phyloP scores from a whole-genome alignment of 1,284 basidiomycete species.

The Melampsora larici-populina region DNA sequence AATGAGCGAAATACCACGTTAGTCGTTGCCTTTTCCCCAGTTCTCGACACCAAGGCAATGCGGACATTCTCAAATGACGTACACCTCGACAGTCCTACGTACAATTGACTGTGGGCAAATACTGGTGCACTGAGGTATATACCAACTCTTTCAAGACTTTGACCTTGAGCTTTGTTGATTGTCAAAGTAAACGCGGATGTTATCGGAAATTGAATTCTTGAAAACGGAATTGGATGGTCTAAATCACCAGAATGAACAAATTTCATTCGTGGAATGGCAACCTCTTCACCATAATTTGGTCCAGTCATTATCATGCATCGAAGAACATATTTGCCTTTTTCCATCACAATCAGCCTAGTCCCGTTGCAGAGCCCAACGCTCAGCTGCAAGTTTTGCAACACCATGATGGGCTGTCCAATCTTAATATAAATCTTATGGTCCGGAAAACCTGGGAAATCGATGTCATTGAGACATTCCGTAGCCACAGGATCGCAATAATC shows the following conservation, averaged over 20 bases:
- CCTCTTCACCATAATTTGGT: neutral
- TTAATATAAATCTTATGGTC: no score
- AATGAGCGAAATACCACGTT: no score
- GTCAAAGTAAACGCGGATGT: constrained; percentile 11
- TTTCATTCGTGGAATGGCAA: neutral
- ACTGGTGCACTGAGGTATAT: neutral
- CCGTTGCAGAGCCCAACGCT: neutral
- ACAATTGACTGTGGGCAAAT: no score
- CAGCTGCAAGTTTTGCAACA: neutral
- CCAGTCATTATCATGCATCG: neutral
- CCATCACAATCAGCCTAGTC: neutral
- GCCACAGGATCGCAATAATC: no score
- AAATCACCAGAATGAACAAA: neutral
- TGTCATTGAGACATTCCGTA: no score
- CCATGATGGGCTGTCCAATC: neutral
- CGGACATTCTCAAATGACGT: no score
- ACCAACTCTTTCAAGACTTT: neutral
- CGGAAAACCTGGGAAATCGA: no score
- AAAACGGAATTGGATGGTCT: neutral
- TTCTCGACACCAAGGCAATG: no score
- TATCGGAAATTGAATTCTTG: no score
- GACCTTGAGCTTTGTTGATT: constrained; percentile 12
- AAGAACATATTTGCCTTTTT: neutral
- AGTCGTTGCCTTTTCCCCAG: no score
- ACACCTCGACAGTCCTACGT: constrained; percentile 4